Base-by-base conservation (phyloP, 2,329 filamentous ascomycete species). In the Leptographium galeiforme region DNA sequence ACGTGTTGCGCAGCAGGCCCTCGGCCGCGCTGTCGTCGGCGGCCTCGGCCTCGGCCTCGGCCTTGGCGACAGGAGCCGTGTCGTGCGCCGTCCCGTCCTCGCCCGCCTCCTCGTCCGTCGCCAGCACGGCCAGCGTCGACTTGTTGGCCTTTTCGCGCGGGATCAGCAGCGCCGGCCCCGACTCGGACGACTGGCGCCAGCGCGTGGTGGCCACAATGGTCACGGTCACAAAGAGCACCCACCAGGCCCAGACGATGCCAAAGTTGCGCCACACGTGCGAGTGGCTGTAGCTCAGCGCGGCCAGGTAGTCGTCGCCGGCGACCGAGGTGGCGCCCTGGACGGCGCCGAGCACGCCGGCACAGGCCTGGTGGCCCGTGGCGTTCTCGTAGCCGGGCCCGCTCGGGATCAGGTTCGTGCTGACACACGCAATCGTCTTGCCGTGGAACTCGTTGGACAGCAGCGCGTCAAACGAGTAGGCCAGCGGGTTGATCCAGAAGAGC, bases 211-310 rank as follows among this genome's bases (percentile, higher is more conserved):
- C 49, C 34, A 41, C 48, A 18, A 56, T 1, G 77, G 87, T 93
- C 25, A 93, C 67, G 12, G 82, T 59, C 12, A 94, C 78, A 62
- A 93, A 94, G 6, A 89, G 73, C 0, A 86, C 71, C 3, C 81
- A 79, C 60, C 87, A 94, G 0, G 84, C 86, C 61, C 90, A 81
- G 1, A 93, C 68, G 2, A 89, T 82, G 38, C 84, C 87, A 62
- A 87, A 88, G 64, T 91, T 90, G 5, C 87, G 79, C 84, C 84
- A 87, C 6, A 82, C 67, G 58, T 87, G 76, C 0, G 68, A 66
- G 2, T 75, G 68, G 11, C 67, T 70, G 62, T 85, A 87, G 2
- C 68, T 64, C 58, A 78, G 83, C 1, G 46, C 43, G 0, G 2
- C n/a, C 6, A 56, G 25, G 48, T 57, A 58, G 68, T 4, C 63